Base-by-base conservation (phyloP, 352 stramenopile genomes). In the Phytopythium litorale region DNA sequence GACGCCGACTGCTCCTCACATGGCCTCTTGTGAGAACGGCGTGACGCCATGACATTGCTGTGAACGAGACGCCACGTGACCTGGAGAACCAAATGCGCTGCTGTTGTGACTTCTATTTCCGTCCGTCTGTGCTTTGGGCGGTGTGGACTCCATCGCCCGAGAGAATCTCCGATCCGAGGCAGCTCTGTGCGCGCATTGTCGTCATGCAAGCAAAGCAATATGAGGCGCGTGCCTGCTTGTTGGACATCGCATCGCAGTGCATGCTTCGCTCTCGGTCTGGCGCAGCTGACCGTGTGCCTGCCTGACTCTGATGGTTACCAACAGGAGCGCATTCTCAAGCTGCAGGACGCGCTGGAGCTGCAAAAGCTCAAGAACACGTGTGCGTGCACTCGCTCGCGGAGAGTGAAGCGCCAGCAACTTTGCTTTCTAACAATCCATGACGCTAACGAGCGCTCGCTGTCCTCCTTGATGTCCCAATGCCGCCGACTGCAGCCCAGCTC, bases 351-450 rank as follows among this genome's bases (percentile, higher is more conserved):
- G 23, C 61, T 92, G 23, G 82, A 89, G 62, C 71, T 90, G 61
- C 82, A 92, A 54, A 90, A 92, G 59, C 79, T 92, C 59, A 92
- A 90, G 70, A 92, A 89, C 60, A 89, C 68, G 13, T 92, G 82
- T 90, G 61, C 50, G 73, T 23, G 3, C n/a, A n/a, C 11, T 64
- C n/a, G 25, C 19, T 7, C 18, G 42, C 16, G n/a, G 21, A 23
- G 18, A 19, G 21, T 48, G 42, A 19, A 9, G 18, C 28, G 28
- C 3, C 5, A 32, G 28, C 28, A 7, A 32, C 28, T 40, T 23
- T n/a, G 35, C 13, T 16, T 23, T 38, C 32, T 4, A 45, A 6
- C 38, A 45, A 45, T 16, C 13, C 37, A 18, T 1, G 18, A 13
- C 12, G 13, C 19, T 51, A 28, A 51, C 45, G 6, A 51, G 19